Conservation (phyloP, 345 rosid genomes). For the Luvunga scandens region DNA sequence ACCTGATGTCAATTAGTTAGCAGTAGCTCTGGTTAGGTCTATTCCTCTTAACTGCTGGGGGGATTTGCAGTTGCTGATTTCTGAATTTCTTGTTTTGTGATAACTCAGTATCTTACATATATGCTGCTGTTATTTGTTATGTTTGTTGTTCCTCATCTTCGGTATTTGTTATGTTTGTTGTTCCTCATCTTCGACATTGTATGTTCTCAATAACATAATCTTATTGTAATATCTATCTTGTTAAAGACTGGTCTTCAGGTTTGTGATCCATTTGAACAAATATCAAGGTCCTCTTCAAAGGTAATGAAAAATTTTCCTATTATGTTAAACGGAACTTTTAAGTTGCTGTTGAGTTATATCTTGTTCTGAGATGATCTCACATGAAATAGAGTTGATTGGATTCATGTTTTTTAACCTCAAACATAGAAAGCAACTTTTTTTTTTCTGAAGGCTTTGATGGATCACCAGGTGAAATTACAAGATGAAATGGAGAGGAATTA, state of each 20-base stretch:
- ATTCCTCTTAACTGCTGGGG: background rate
- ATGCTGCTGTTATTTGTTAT: background rate
- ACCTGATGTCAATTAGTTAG: slow-evolving; percentile 5
- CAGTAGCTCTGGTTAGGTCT: background rate
- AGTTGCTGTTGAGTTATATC: too few species aligned
- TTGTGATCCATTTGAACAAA: background rate
- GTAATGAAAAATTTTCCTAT: background rate
- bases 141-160: too few species aligned
- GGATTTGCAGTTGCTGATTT: background rate
- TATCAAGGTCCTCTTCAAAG: background rate
- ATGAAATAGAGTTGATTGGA: too few species aligned
- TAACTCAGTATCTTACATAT: background rate
- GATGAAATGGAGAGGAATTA: too few species aligned
- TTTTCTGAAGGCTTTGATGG: too few species aligned
- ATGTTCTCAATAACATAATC: background rate
- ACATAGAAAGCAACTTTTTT: too few species aligned
- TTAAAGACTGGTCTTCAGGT: background rate
- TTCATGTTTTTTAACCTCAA: too few species aligned
- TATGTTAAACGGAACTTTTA: too few species aligned
- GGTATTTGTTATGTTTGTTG: background rate
- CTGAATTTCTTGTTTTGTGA: background rate
- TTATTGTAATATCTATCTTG: too few species aligned
- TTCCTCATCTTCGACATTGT: background rate
- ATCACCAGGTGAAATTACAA: too few species aligned
- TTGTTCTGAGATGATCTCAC: too few species aligned